A percentile compares a stretch with the other conserved stretches of the same genome.
Evolutionary conservation across 106 monocot genomes (phyloP).

Genomic region (Apostasia ramifera): DNA sequence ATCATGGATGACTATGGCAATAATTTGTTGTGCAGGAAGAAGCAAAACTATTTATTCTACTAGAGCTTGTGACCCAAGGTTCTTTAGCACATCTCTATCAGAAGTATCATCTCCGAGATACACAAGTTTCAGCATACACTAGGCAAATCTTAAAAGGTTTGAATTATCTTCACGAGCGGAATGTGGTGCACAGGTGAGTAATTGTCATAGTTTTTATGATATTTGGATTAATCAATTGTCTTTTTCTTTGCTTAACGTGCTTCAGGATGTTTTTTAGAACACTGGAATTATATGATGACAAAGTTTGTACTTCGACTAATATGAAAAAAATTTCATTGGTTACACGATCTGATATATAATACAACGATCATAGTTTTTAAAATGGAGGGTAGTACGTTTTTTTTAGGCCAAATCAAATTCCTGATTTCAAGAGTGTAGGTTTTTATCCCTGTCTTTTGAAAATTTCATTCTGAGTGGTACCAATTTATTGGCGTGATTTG

Average conservation of each 20-base stretch:
- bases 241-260: not conserved
- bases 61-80: constrained; percentile 29
- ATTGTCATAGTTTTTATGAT: not conserved
- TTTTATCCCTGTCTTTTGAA: too few species aligned
- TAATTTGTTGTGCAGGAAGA: constrained; percentile 18
- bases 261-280: not conserved
- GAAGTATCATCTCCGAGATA: constrained; percentile 22
- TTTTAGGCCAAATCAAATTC: not conserved
- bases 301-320: not conserved
- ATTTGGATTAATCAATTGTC: not conserved
- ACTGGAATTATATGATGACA: not conserved
- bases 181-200: constrained; percentile 31
- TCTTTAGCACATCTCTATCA: constrained; percentile 55
- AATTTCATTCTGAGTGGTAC: too few species aligned
- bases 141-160: constrained; percentile 33
- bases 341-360: not conserved
- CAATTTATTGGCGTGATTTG: too few species aligned
- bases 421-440: too few species aligned
- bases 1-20: not conserved
- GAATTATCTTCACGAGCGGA: constrained; percentile 30
- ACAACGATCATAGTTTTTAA: not conserved
- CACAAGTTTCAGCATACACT: constrained; percentile 38
- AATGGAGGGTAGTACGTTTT: not conserved
- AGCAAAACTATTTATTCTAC: constrained; percentile 30
- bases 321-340: not conserved